A percentile compares a stretch with the other conserved stretches of the same genome.
phyloP scores from a whole-genome alignment of 2,329 filamentous ascomycete species.

The Thelonectria discophora region DNA sequence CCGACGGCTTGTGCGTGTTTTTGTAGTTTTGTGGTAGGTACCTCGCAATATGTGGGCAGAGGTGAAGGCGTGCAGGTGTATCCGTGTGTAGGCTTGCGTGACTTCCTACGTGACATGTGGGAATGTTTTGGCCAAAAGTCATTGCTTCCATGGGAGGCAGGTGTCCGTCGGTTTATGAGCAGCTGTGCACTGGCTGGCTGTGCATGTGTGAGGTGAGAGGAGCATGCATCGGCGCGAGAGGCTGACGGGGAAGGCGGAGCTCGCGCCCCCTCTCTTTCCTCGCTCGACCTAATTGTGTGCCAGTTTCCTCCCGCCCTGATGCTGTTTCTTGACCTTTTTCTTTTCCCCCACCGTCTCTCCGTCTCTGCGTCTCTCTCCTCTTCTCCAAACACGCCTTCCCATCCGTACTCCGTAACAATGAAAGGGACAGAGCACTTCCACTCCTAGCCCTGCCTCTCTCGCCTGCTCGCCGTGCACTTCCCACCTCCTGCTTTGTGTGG shows the following conservation, averaged over 20 bases:
- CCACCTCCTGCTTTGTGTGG: slow-evolving; percentile 20
- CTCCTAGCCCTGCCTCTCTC: slow-evolving; percentile 4
- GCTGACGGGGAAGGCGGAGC: slow-evolving; percentile 40
- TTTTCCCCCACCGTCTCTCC: slow-evolving; percentile 25
- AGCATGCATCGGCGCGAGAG: slow-evolving; percentile 28
- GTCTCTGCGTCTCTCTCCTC: slow-evolving; percentile 19
- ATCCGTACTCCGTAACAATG: not conserved
- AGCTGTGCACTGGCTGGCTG: slow-evolving; percentile 2
- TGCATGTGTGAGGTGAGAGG: slow-evolving; percentile 23
- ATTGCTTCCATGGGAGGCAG: not conserved
- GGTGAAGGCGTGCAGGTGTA: slow-evolving; percentile 7
- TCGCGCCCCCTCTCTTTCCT: slow-evolving; percentile 33
- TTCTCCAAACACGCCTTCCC: not conserved
- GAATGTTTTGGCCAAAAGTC: slow-evolving; percentile 3
- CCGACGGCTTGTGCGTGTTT: slow-evolving; percentile 1
- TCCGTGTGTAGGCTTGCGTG: slow-evolving; percentile 9
- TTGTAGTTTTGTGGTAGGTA: not conserved
- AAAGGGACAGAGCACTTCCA: slow-evolving; percentile 11
- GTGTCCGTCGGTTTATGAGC: slow-evolving; percentile 11
- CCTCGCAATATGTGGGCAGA: not conserved
- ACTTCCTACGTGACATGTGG: slow-evolving; percentile 14
- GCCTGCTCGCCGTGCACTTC: slow-evolving; percentile 9
- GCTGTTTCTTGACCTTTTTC: slow-evolving; percentile 12
- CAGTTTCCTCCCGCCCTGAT: slow-evolving; percentile 7
- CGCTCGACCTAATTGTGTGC: slow-evolving; percentile 12